These are phyloP conservation scores for Teunomyces lycoperdinae DNA, from an alignment of 805 yeast species.

Conservation along the genomic window DNA sequence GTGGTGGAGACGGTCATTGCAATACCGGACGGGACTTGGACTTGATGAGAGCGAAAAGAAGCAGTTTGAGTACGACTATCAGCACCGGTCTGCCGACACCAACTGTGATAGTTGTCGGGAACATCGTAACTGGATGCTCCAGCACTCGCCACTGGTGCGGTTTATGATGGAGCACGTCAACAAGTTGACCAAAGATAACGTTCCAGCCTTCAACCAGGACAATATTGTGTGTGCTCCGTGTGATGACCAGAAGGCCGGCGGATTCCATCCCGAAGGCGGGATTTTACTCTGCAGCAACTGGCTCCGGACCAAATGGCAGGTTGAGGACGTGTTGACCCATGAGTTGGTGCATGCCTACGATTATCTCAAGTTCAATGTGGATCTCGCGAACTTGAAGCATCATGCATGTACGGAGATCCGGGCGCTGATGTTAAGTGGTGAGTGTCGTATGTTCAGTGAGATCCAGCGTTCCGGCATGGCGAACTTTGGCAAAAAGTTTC, in stretches of 20 bases:
- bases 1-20: slow-evolving; percentile 78
- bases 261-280: slow-evolving; percentile 88
- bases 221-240: slow-evolving; percentile 80
- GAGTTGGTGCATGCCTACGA: slow-evolving; percentile 94
- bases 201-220: slow-evolving; percentile 34
- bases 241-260: slow-evolving; percentile 81
- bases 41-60: slow-evolving; percentile 47
- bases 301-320: slow-evolving; percentile 67
- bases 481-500: slow-evolving; percentile 76
- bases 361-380: slow-evolving; percentile 80
- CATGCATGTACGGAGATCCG: slow-evolving; percentile 97
- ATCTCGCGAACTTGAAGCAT: slow-evolving; percentile 80
- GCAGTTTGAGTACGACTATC: slow-evolving; percentile 59
- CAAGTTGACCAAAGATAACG: slow-evolving; percentile 49
- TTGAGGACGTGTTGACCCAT: slow-evolving; percentile 90
- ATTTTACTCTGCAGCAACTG: slow-evolving; percentile 84
- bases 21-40: slow-evolving; percentile 71
- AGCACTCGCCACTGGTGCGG: slow-evolving; percentile 77
- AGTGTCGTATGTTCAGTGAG: slow-evolving; percentile 88
- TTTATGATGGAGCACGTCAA: slow-evolving; percentile 85
- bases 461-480: slow-evolving; percentile 54
- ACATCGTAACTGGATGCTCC: slow-evolving; percentile 74
- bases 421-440: slow-evolving; percentile 91
- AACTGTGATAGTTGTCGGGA: slow-evolving; percentile 73
- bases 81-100: slow-evolving; percentile 36